Conservation (phyloP, 2,329 filamentous ascomycete genomes). For the Aspergillus sp. region DNA sequence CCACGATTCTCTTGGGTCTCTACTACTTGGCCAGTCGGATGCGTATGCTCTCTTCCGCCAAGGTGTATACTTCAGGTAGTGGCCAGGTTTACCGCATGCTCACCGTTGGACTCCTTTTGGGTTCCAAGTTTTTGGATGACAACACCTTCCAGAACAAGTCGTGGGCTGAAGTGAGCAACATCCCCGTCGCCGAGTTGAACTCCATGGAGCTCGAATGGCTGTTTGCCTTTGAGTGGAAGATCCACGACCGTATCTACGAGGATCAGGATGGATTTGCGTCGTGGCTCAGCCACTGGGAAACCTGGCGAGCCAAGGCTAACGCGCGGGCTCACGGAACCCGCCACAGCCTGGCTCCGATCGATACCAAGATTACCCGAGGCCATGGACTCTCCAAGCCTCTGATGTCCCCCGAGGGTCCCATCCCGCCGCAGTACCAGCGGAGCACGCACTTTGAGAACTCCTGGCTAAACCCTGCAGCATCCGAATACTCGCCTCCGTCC, state of each 20-base stretch:
- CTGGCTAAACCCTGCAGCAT: constrained; percentile 45
- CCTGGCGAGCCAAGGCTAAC: constrained; percentile 52
- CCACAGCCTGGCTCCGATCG: constrained; percentile 56
- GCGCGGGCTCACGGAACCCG: constrained; percentile 43
- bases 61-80: constrained; percentile 52
- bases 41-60: constrained; percentile 61
- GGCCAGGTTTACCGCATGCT: constrained; percentile 83
- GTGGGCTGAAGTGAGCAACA: constrained; percentile 92
- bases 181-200: constrained; percentile 79
- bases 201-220: constrained; percentile 85
- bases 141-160: constrained; percentile 97
- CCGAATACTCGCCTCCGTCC: constrained; percentile 49
- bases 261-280: constrained; percentile 63
- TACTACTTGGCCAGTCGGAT: constrained; percentile 83
- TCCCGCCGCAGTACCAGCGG: constrained; percentile 48
- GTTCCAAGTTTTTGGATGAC: constrained; percentile 94
- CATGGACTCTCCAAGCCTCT: constrained; percentile 47
- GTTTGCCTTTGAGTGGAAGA: constrained; percentile 71
- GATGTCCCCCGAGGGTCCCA: constrained; percentile 44
- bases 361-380: constrained; percentile 58
- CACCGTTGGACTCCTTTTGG: constrained; percentile 77
- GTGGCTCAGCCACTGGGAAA: constrained; percentile 64
- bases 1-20: constrained; percentile 84
- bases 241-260: constrained; percentile 79
- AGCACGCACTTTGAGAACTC: constrained; percentile 45